Evolutionary conservation across 345 rosid species (phyloP).

Genomic region (Arabis hirsuta): DNA sequence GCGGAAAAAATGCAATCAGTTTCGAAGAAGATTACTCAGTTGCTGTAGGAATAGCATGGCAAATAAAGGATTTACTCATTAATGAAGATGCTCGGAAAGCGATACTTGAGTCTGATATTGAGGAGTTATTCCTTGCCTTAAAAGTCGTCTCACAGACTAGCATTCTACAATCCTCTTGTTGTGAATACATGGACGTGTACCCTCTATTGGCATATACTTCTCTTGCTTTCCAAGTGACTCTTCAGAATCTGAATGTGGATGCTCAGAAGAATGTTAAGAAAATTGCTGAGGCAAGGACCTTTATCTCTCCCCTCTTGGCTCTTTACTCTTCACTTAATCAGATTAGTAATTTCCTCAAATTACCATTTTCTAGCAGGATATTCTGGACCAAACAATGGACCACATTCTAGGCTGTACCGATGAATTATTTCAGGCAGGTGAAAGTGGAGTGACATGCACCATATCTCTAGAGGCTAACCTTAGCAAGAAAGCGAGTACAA

Average conservation of each 20-base stretch:
- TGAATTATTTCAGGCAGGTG: slow-evolving; percentile 55
- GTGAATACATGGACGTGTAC: slow-evolving; percentile 59
- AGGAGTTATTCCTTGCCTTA: slow-evolving; percentile 61
- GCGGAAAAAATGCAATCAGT: slow-evolving; percentile 54
- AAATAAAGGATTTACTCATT: slow-evolving; percentile 72
- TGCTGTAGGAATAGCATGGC: slow-evolving; percentile 90
- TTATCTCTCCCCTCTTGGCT: slow-evolving; percentile 32
- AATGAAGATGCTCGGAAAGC: slow-evolving; percentile 60
- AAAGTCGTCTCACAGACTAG: slow-evolving; percentile 78
- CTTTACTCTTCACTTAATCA: slow-evolving; percentile 6
- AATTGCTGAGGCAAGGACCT: slow-evolving; percentile 54
- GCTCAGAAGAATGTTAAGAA: slow-evolving; percentile 39
- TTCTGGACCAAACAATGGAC: slow-evolving; percentile 60
- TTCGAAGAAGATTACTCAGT: slow-evolving; percentile 68
- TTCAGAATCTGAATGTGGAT: slow-evolving; percentile 45
- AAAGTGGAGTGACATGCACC: slow-evolving; percentile 33
- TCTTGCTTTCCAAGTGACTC: slow-evolving; percentile 65
- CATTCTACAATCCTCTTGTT: slow-evolving; percentile 58
- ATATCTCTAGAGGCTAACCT: slow-evolving; percentile 37
- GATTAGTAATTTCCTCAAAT: slow-evolving; percentile 20
- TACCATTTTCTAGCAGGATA: slow-evolving; percentile 42
- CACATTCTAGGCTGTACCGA: slow-evolving; percentile 69
- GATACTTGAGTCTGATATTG: slow-evolving; percentile 56
- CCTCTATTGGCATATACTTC: slow-evolving; percentile 79
- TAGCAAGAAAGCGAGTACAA: slow-evolving; percentile 32